Conservation (phyloP, 371 early-diverging fungal genomes). For the Haplosporangium sp. region DNA sequence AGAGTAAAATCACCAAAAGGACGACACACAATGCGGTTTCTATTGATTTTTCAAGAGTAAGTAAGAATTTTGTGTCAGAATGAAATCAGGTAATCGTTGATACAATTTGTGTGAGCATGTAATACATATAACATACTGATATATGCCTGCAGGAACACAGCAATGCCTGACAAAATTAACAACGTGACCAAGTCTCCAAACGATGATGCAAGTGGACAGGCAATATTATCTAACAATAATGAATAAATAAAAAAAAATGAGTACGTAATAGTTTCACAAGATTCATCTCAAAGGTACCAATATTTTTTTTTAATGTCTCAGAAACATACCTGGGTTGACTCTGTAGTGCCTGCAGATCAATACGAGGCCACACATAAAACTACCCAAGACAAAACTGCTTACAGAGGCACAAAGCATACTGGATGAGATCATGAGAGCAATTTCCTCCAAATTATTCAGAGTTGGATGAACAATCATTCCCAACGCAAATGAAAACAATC, state of each 20-base stretch:
- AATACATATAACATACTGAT: constrained; percentile 65
- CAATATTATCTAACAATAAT: constrained; percentile 64
- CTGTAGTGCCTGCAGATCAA: constrained; percentile 67
- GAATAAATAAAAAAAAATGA: neutral
- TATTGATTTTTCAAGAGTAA: neutral
- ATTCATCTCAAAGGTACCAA: neutral
- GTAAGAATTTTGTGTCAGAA: neutral
- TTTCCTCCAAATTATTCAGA: constrained; percentile 62
- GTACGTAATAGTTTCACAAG: neutral
- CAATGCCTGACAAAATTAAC: constrained; percentile 68
- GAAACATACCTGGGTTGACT: constrained; percentile 72
- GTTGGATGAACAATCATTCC: constrained; percentile 69
- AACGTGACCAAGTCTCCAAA: constrained; percentile 82
- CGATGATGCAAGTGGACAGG: constrained; percentile 78
- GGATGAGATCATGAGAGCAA: constrained; percentile 74
- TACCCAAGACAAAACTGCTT: constrained; percentile 79
- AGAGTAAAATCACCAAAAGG: constrained; percentile 59
- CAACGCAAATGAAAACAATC: constrained; percentile 72
- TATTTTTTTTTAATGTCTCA: neutral
- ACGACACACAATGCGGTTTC: constrained; percentile 64
- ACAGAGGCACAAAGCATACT: constrained; percentile 78
- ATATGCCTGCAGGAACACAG: constrained; percentile 58
- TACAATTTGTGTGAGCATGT: neutral
- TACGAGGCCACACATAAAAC: constrained; percentile 78
- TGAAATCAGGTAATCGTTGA: neutral